Evolutionary conservation across 805 yeast genomes (phyloP).

Genomic region (Wickerhamomyces chaumierensis): DNA sequence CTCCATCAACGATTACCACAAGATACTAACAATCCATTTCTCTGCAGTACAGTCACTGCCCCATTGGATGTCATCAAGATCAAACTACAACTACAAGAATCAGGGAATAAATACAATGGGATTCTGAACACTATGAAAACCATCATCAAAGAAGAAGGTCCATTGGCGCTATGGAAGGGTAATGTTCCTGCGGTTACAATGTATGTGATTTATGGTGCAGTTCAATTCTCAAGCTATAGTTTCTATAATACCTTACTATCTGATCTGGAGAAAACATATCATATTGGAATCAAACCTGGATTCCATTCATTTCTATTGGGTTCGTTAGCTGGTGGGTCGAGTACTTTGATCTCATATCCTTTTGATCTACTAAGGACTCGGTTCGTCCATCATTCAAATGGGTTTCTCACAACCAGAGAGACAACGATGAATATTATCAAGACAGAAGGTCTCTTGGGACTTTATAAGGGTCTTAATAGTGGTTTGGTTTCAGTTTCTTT

Average conservation of each 20-base stretch:
- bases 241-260: constrained; percentile 35
- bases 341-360: constrained; percentile 75
- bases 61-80: constrained; percentile 76
- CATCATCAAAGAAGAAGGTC: constrained; percentile 54
- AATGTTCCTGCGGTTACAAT: constrained; percentile 84
- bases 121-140: constrained; percentile 26
- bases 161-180: constrained; percentile 86
- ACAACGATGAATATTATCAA: constrained; percentile 23
- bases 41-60: constrained; percentile 45
- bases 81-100: constrained; percentile 50
- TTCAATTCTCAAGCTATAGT: constrained; percentile 70
- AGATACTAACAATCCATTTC: not conserved
- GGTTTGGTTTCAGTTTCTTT: constrained; percentile 55
- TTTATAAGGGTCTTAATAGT: constrained; percentile 37
- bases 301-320: constrained; percentile 48
- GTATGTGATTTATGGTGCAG: constrained; percentile 77
- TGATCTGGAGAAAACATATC: constrained; percentile 16
- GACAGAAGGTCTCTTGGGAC: constrained; percentile 33
- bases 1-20: not conserved
- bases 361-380: constrained; percentile 84
- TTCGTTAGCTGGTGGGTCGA: constrained; percentile 60
- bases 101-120: constrained; percentile 23
- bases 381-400: constrained; percentile 31
- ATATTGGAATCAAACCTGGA: constrained; percentile 13
- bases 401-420: constrained; percentile 15